Evolutionary conservation across 352 stramenopile genomes (phyloP).

Genomic region (Globisporangium splendens): DNA sequence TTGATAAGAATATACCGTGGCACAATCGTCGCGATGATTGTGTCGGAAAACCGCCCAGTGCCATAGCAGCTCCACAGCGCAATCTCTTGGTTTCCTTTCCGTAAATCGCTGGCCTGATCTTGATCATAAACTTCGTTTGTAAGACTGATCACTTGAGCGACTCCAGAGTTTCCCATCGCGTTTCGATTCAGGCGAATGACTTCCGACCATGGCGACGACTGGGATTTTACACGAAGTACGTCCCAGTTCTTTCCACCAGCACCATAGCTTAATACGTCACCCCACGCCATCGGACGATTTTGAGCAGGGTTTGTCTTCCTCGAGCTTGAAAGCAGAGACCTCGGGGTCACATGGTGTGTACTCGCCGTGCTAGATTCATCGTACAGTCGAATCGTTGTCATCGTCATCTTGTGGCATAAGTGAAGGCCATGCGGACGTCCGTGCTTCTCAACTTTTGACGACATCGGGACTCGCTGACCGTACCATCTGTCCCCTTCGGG

Average conservation of each 20-base stretch:
- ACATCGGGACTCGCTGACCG: slow-evolving; percentile 64
- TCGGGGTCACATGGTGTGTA: slow-evolving; percentile 73
- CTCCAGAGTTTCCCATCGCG: slow-evolving; percentile 85
- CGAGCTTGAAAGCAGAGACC: slow-evolving; percentile 67
- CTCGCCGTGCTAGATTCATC: slow-evolving; percentile 85
- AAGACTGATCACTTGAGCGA: slow-evolving; percentile 84
- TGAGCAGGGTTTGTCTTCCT: slow-evolving; percentile 78
- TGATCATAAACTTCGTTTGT: slow-evolving; percentile 62
- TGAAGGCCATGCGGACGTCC: slow-evolving; percentile 73
- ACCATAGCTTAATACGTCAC: slow-evolving; percentile 73
- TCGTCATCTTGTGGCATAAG: slow-evolving; percentile 82
- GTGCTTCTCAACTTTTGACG: slow-evolving; percentile 46
- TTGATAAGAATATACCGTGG: slow-evolving; percentile 88
- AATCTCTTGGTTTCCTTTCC: slow-evolving; percentile 72
- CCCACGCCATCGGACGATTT: slow-evolving; percentile 74
- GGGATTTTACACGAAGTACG: slow-evolving; percentile 73
- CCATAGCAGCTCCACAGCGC: slow-evolving; percentile 85
- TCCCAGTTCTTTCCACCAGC: slow-evolving; percentile 80
- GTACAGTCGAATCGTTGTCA: slow-evolving; percentile 86
- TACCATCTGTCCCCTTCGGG: slow-evolving; percentile 86
- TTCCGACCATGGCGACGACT: slow-evolving; percentile 78
- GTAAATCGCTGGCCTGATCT: slow-evolving; percentile 57
- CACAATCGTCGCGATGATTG: slow-evolving; percentile 83
- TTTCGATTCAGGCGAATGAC: slow-evolving; percentile 84
- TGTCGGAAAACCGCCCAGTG: slow-evolving; percentile 78